Evolutionary conservation across 768 basidiomycete genomes (phyloP).

Genomic region (Pleurotus salmoneostramineus): DNA sequence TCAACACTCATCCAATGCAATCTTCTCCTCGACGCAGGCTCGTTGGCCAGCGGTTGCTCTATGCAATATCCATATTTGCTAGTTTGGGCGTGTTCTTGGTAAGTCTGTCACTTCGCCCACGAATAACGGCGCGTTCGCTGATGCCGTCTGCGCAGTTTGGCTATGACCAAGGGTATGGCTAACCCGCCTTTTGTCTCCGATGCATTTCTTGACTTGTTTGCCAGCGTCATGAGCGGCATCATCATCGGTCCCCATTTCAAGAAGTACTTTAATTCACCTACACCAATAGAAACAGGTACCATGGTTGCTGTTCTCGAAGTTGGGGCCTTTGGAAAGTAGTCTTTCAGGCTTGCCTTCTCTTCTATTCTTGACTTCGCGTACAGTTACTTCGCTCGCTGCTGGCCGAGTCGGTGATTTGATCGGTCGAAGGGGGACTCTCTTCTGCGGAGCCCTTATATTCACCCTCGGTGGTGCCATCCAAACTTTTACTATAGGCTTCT

Average conservation of each 20-base stretch:
- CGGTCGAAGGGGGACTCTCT: slow-evolving; percentile 81
- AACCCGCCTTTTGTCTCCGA: too few relatives aligned
- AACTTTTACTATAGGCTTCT: slow-evolving; percentile 76
- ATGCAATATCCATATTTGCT: slow-evolving; percentile 76
- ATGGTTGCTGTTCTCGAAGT: slow-evolving; percentile 96
- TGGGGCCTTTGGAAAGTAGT: slow-evolving; percentile 75
- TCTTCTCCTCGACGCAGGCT: slow-evolving; percentile 43
- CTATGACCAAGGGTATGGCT: slow-evolving; percentile 76
- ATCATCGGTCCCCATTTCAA: slow-evolving; percentile 85
- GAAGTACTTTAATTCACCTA: slow-evolving; percentile 78
- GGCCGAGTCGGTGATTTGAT: slow-evolving; percentile 85
- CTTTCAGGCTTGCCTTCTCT: background rate
- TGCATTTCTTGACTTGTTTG: background rate
- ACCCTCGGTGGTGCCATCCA: slow-evolving; percentile 85
- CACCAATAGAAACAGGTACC: slow-evolving; percentile 74
- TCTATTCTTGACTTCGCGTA: slow-evolving; percentile 4
- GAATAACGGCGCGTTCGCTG: background rate
- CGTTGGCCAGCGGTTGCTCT: slow-evolving; percentile 75
- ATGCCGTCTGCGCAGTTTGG: slow-evolving; percentile 51
- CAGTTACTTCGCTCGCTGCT: slow-evolving; percentile 87
- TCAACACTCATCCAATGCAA: slow-evolving; percentile 20
- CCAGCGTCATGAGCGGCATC: slow-evolving; percentile 85
- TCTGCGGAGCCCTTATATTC: slow-evolving; percentile 80
- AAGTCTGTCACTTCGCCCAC: slow-evolving; percentile 22
- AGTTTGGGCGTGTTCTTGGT: slow-evolving; percentile 86